A percentile compares a stretch with the other conserved stretches of the same genome.
These are phyloP conservation scores for Leccinum griseonigrum DNA, from an alignment of 1,284 basidiomycete species.

Conservation along the genomic window DNA sequence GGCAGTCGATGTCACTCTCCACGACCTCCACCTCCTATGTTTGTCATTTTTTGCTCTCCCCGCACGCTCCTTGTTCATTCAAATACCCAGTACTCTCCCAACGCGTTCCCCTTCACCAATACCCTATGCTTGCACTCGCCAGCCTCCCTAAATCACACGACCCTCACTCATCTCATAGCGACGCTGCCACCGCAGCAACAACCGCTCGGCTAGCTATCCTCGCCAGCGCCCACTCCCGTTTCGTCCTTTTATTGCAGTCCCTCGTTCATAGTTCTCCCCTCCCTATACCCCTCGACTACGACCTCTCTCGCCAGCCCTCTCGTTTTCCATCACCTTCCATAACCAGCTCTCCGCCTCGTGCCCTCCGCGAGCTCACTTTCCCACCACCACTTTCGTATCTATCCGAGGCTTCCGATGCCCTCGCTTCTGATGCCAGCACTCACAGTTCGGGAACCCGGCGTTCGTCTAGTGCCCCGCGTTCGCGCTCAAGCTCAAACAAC, in stretches of 20 bases:
- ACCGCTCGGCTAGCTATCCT: constrained; percentile 45
- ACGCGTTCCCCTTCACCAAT: constrained; percentile 54
- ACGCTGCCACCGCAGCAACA: constrained; percentile 22
- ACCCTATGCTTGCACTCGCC: constrained; percentile 56
- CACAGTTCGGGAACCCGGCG: constrained; percentile 3
- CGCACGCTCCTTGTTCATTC: constrained; percentile 11
- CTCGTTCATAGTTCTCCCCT: constrained; percentile 56
- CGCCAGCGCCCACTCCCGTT: constrained; percentile 64
- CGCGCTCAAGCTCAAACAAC: constrained; percentile 32
- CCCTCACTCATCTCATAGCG: constrained; percentile 35
- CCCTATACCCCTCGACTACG: constrained; percentile 44
- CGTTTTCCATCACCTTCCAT: constrained; percentile 19
- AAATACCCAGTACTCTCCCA: constrained; percentile 56
- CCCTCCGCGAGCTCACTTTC: constrained; percentile 61
- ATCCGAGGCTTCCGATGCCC: constrained; percentile 19
- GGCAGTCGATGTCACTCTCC: constrained; percentile 50
- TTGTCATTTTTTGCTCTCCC: constrained; percentile 31
- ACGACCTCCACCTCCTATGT: constrained; percentile 63
- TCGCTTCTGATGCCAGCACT: constrained; percentile 7
- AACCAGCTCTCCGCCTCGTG: constrained; percentile 25
- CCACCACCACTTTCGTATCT: constrained; percentile 44
- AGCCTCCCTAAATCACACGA: constrained; percentile 39
- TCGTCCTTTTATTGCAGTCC: constrained; percentile 68
- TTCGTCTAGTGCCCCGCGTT: constrained; percentile 36
- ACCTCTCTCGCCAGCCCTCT: constrained; percentile 28